Evolutionary conservation across 2,329 filamentous ascomycete genomes (phyloP).

Genomic region (Venturia pyrina): DNA sequence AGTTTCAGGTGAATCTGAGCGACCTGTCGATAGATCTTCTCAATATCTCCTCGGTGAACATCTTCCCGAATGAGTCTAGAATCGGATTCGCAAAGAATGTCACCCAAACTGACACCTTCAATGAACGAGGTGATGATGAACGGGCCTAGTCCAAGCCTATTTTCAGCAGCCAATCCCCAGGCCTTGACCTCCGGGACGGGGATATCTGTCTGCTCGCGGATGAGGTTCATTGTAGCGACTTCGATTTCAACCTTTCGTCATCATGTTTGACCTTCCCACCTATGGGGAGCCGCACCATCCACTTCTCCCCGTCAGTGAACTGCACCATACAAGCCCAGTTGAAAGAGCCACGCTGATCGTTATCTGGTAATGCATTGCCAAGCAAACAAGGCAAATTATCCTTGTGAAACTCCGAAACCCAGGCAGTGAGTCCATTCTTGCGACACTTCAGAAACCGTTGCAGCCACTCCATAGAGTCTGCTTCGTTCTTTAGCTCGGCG

Average conservation of each 20-base stretch:
- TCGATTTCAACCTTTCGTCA: slow-evolving; percentile 25
- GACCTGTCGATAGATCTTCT: background rate
- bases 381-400: background rate
- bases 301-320: background rate
- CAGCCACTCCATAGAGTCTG: too few species aligned
- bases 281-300: slow-evolving; percentile 18
- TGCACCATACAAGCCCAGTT: background rate
- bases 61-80: background rate
- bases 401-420: background rate
- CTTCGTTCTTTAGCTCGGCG: too few species aligned
- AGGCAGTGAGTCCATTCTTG: background rate
- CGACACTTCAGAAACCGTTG: background rate
- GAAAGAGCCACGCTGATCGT: background rate
- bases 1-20: too few species aligned
- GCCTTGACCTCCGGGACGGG: slow-evolving; percentile 20
- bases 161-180: slow-evolving; percentile 21
- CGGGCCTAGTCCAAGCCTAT: slow-evolving; percentile 20
- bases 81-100: slow-evolving; percentile 22
- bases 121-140: slow-evolving; percentile 25
- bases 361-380: background rate
- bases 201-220: slow-evolving; percentile 20
- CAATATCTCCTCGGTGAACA: background rate
- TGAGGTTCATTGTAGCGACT: slow-evolving; percentile 20
- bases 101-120: slow-evolving; percentile 10
- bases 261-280: slow-evolving; percentile 19